Evolutionary conservation across 108 stramenopile species (phyloP).

Genomic region (Craspedostauros australis): DNA sequence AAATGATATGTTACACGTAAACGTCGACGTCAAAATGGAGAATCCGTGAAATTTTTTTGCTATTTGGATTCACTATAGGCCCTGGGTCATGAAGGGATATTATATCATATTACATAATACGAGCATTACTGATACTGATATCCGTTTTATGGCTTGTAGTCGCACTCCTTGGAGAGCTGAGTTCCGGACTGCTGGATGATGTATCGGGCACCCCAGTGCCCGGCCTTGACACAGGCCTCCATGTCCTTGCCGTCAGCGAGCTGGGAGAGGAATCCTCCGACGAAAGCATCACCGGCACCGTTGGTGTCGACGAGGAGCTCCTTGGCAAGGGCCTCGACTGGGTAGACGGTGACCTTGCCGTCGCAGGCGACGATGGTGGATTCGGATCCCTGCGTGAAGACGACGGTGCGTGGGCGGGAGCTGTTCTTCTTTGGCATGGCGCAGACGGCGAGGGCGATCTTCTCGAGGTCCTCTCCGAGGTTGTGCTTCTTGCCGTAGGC

Average conservation of each 20-base stretch:
- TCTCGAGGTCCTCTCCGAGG: slow-evolving; percentile 84
- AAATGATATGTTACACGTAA: no score
- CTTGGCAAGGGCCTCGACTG: slow-evolving; percentile 78
- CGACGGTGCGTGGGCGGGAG: slow-evolving; percentile 79
- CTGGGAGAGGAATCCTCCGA: slow-evolving; percentile 95
- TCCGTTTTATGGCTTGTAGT: slow-evolving; percentile 55
- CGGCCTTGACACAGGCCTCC: slow-evolving; percentile 92
- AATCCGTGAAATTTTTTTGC: no score
- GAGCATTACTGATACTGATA: no score
- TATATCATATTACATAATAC: no score
- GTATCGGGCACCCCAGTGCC: slow-evolving; percentile 91
- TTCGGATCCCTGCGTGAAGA: slow-evolving; percentile 96
- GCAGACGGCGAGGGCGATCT: slow-evolving; percentile 87
- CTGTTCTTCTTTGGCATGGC: slow-evolving; percentile 85
- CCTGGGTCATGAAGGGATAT: no score
- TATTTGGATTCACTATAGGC: no score
- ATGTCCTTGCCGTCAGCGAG: slow-evolving; percentile 69
- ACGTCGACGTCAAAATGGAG: no score
- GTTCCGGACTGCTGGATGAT: slow-evolving; percentile 98
- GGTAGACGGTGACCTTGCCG: slow-evolving; percentile 84
- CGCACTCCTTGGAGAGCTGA: slow-evolving; percentile 69
- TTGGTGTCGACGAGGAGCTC: slow-evolving; percentile 97
- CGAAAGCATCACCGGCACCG: slow-evolving; percentile 99
- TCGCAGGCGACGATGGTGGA: slow-evolving; percentile 92
- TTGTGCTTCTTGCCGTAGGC: slow-evolving; percentile 94